phyloP scores from a whole-genome alignment of 768 basidiomycete genomes.

The Russula dissimulans region DNA sequence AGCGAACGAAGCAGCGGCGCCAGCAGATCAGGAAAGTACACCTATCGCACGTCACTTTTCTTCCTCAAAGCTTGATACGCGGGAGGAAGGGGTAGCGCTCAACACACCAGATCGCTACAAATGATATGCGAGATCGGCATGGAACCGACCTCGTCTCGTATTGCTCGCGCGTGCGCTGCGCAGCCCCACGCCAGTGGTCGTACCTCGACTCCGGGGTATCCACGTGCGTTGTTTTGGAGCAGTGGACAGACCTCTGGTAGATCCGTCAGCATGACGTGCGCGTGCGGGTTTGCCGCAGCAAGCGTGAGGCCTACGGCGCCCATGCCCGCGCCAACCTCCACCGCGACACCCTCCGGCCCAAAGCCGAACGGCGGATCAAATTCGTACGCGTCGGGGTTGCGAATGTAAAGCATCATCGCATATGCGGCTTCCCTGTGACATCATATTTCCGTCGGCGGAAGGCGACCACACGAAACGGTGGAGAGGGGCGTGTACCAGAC shows the following conservation, averaged over 20 bases:
- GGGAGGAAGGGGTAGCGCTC: not conserved
- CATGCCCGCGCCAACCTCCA: conserved; percentile 79
- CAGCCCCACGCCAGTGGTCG: conserved; percentile 68
- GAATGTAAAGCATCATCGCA: conserved; percentile 46
- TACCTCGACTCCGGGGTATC: conserved; percentile 30
- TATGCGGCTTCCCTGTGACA: conserved; percentile 65
- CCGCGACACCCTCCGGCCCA: conserved; percentile 30
- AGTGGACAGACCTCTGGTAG: conserved; percentile 61
- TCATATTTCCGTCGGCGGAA: conserved; percentile 20
- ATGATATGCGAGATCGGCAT: conserved; percentile 51
- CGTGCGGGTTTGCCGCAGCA: conserved; percentile 7
- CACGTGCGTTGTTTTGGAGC: conserved; percentile 32
- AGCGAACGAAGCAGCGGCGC: conserved; percentile 69
- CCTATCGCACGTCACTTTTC: conserved; percentile 32
- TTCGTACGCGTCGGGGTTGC: conserved; percentile 27
- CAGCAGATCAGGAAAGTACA: conserved; percentile 80
- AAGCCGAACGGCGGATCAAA: conserved; percentile 49
- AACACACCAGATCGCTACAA: conserved; percentile 79
- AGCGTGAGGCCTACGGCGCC: conserved; percentile 48
- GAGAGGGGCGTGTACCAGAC: conserved; percentile 48
- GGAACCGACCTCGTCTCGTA: conserved; percentile 34
- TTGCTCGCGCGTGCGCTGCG: conserved; percentile 30
- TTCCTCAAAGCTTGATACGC: not conserved
- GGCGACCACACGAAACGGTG: conserved; percentile 32
- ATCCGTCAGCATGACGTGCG: conserved; percentile 53